These are phyloP conservation scores for Angomonas desouzai DNA, from an alignment of 208 protist genomes.

Conservation along the genomic window DNA sequence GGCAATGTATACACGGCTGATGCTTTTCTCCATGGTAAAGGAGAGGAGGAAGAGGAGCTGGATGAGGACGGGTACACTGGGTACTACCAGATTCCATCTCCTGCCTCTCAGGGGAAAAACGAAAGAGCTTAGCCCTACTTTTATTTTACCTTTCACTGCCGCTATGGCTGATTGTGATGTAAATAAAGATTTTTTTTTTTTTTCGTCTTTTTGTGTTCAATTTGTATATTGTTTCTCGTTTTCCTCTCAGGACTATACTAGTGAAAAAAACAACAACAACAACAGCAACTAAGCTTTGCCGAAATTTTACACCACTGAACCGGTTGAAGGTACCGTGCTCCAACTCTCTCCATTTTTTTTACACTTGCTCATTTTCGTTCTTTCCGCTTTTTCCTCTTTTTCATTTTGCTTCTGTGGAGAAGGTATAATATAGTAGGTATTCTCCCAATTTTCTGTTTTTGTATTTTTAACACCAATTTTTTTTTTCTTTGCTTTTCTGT, in stretches of 20 bases:
- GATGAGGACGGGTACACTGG: slow-evolving; percentile 48
- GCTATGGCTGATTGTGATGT: slow-evolving; percentile 2
- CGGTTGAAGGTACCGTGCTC: background rate
- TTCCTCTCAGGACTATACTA: too few relatives aligned
- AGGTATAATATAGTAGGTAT: background rate
- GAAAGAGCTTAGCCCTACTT: slow-evolving; percentile 10
- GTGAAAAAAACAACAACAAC: too few relatives aligned
- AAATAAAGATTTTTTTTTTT: background rate
- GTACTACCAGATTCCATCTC: slow-evolving; percentile 20
- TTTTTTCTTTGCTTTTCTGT: slow-evolving; percentile 1
- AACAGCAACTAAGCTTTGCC: too few relatives aligned
- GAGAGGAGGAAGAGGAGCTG: slow-evolving; percentile 39
- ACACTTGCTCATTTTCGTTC: too few relatives aligned
- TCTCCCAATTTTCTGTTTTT: slow-evolving; percentile 10
- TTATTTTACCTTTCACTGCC: background rate
- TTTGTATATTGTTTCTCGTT: background rate
- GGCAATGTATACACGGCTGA: slow-evolving; percentile 34
- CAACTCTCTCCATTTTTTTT: background rate
- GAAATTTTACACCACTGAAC: too few relatives aligned
- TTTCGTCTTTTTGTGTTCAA: background rate
- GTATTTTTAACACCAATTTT: slow-evolving; percentile 3
- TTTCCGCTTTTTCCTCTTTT: too few relatives aligned
- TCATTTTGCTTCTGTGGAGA: background rate
- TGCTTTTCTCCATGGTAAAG: slow-evolving; percentile 27
- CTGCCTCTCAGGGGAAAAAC: background rate